These are phyloP conservation scores for Lycium barbarum DNA, from an alignment of 257 asterid genomes.

Conservation along the genomic window DNA sequence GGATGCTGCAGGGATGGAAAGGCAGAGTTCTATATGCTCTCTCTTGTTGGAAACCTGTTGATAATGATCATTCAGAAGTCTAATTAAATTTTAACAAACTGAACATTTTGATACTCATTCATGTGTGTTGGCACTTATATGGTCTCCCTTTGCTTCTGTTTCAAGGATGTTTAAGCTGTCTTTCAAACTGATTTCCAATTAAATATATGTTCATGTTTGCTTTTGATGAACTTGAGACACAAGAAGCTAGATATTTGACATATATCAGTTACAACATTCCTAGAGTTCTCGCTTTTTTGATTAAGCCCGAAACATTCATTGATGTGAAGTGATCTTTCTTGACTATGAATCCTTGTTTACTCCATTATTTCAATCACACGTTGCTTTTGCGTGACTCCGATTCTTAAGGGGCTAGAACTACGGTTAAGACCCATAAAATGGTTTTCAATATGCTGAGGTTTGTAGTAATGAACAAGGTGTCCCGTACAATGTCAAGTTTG, in stretches of 20 bases:
- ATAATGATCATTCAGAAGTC: background rate
- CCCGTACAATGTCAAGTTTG: background rate
- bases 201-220: background rate
- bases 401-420: background rate
- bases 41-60: conserved; percentile 46
- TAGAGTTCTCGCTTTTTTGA: background rate
- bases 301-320: background rate
- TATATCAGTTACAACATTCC: background rate
- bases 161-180: background rate
- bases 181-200: background rate
- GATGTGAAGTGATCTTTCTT: background rate
- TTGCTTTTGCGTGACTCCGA: background rate
- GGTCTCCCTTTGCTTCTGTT: background rate
- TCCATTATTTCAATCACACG: background rate
- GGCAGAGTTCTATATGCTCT: conserved; percentile 48
- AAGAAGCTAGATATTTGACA: background rate
- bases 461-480: background rate
- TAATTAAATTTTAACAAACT: background rate
- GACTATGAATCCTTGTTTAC: background rate
- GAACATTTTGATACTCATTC: background rate
- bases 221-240: background rate
- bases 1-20: conserved; percentile 56
- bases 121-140: background rate
- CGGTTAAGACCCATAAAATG: no score
- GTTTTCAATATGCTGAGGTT: background rate